These are phyloP conservation scores for Xylaria flabelliformis DNA, from an alignment of 495 filamentous ascomycete species.

Conservation along the genomic window DNA sequence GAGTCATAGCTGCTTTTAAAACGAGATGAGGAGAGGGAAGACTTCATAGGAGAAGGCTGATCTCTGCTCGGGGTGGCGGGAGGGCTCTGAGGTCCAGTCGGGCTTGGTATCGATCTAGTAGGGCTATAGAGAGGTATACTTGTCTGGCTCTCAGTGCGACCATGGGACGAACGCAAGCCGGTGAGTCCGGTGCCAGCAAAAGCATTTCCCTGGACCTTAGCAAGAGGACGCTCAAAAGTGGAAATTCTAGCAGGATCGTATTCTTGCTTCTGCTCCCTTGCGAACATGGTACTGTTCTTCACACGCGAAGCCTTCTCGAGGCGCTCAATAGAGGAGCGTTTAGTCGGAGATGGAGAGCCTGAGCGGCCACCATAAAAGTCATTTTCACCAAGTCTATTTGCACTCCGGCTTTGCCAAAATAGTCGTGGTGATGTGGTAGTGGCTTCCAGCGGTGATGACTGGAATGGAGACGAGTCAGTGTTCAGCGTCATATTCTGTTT, in stretches of 20 bases:
- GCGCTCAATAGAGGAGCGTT: constrained; percentile 89
- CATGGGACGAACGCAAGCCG: constrained; percentile 54
- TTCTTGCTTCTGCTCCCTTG: constrained; percentile 84
- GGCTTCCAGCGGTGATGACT: constrained; percentile 70
- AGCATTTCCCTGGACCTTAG: constrained; percentile 71
- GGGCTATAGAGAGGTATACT: constrained; percentile 54
- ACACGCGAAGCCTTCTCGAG: constrained; percentile 92
- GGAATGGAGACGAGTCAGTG: constrained; percentile 76
- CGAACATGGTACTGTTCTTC: constrained; percentile 95
- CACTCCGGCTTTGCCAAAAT: constrained; percentile 86
- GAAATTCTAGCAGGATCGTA: constrained; percentile 83
- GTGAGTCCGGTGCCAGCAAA: constrained; percentile 56
- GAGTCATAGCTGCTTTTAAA: constrained; percentile 77
- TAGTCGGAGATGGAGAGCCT: constrained; percentile 67
- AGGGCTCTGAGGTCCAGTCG: constrained; percentile 34
- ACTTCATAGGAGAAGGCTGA: constrained; percentile 81
- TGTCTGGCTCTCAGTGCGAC: constrained; percentile 55
- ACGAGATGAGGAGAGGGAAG: constrained; percentile 74
- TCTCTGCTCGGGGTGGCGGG: constrained; percentile 73
- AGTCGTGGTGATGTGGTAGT: constrained; percentile 74
- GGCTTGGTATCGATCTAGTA: constrained; percentile 41
- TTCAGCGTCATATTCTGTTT: constrained; percentile 59
- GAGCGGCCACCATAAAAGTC: constrained; percentile 63
- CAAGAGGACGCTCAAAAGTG: constrained; percentile 78
- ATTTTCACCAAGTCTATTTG: constrained; percentile 73